A percentile compares a stretch with the other conserved stretches of the same genome.
Conservation (phyloP, 768 basidiomycete genomes). For the Infundibulicybe gibba region DNA sequence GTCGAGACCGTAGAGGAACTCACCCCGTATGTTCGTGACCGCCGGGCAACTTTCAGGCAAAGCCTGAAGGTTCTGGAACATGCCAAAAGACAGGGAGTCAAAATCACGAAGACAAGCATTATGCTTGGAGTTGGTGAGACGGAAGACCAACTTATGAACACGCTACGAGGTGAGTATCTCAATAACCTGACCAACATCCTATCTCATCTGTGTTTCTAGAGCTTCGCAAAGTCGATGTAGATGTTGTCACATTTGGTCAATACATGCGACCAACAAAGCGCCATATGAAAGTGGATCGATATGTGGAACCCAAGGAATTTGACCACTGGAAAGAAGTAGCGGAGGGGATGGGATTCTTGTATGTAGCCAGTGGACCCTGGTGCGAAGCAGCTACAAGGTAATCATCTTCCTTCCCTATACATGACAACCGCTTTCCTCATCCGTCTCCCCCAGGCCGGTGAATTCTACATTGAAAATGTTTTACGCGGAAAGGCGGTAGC, state of each 20-base stretch:
- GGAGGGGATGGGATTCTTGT: constrained; percentile 92
- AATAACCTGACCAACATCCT: too few species aligned
- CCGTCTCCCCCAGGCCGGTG: constrained; percentile 70
- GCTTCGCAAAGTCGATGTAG: constrained; percentile 82
- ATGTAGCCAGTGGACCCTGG: constrained; percentile 97
- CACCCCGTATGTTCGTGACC: constrained; percentile 94
- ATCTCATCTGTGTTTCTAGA: constrained; percentile 43
- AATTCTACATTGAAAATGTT: constrained; percentile 93
- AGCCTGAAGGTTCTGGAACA: constrained; percentile 78
- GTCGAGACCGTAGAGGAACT: constrained; percentile 93
- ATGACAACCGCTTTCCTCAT: constrained; percentile 1
- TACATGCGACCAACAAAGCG: constrained; percentile 99
- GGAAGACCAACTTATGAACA: constrained; percentile 75
- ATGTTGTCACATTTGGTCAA: constrained; percentile 98
- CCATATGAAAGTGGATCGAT: constrained; percentile 99
- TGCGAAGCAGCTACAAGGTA: constrained; percentile 97
- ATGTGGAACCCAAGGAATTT: constrained; percentile 93
- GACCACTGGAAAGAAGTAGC: constrained; percentile 87
- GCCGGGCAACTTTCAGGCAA: constrained; percentile 86
- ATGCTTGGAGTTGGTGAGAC: constrained; percentile 98
- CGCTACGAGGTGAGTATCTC: constrained; percentile 65
- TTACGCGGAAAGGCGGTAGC: constrained; percentile 47
- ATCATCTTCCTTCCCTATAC: constrained; percentile 13
- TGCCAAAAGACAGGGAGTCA: constrained; percentile 80
- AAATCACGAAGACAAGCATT: constrained; percentile 95